These are phyloP conservation scores for Mercurialis annua DNA, from an alignment of 345 rosid species.

Conservation along the genomic window DNA sequence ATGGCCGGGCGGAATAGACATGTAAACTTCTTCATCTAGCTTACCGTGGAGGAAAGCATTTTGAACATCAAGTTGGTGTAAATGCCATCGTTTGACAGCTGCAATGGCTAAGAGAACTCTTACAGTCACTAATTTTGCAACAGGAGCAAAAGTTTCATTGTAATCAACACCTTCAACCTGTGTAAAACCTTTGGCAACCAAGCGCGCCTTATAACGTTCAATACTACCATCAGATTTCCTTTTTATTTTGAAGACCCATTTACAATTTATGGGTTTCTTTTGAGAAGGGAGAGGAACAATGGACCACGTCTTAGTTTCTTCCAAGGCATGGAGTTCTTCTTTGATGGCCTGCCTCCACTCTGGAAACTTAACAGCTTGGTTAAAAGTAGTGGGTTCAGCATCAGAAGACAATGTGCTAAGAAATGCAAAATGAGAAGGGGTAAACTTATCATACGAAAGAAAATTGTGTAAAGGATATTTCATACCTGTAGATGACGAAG, in stretches of 20 bases:
- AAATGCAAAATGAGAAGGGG: background rate
- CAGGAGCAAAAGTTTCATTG: background rate
- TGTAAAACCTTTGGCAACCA: background rate
- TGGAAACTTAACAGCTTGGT: background rate
- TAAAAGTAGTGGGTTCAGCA: background rate
- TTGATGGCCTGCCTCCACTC: background rate
- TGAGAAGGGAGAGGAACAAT: background rate
- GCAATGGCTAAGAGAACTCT: background rate
- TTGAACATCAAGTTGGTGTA: background rate
- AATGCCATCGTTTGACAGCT: background rate
- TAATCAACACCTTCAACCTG: background rate
- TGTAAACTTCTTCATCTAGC: background rate
- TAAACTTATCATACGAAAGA: background rate
- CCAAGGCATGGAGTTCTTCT: background rate
- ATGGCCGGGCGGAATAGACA: background rate
- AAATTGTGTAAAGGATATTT: background rate
- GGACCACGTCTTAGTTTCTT: background rate
- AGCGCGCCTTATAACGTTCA: background rate
- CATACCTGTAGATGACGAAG: background rate
- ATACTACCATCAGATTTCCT: background rate
- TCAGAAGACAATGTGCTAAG: background rate
- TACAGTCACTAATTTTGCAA: background rate
- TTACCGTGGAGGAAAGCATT: background rate
- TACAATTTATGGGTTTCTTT: background rate
- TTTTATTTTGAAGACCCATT: slow-evolving; percentile 1